Evolutionary conservation across 2,329 filamentous ascomycete species (phyloP), one percentile per base, ranked within the genome.

Genomic region (Fusarium nanum): DNA sequence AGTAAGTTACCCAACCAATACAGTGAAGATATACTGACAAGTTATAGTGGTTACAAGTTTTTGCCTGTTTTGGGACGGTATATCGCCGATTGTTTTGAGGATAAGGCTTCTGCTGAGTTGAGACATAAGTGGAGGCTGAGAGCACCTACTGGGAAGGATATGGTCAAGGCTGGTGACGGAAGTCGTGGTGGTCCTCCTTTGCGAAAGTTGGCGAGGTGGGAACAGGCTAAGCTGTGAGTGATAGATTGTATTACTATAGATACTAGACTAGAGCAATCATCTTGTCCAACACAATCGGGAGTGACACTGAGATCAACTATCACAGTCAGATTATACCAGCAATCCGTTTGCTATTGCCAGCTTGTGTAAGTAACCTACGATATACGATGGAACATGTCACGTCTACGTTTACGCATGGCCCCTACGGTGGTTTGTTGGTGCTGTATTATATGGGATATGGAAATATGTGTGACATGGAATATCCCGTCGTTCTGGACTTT

Each of bases 41-140:
- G 6, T 2, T 6, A 3, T 10, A 74, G 72, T 6, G 72, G 60
- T 0, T 74, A 74, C 49, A 74, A 74, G 20, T 74, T 74, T 7
- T 54, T 74, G 0, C 72, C 72, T 0, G 50, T 74, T 6, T 48
- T 74, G 2, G 72, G 72, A 1, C 47, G 52, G 7, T 74, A 74
- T 8, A 47, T 78, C n/a, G 73, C 70, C 2, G 77, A 79, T n/a
- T 79, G 77, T 8, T 77, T 77, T 6, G 77, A 79, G 48, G 72
- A 76, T 9, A 79, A 75, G 23, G 77, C 77, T 6, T 20, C 73
- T 0, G n/a, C 60, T 4, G 72, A 69, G 10, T 34, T 79, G n/a
- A 64, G 77, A 23, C 46, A 68, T 7, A 78, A 78, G 56, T 79
- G 78, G 78, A 75, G 75, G 25, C 52, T 78, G 14, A 67, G 75